Evolutionary conservation across 73 alveolate genomes (phyloP).

Genomic region (Paramecium octaurelia): DNA sequence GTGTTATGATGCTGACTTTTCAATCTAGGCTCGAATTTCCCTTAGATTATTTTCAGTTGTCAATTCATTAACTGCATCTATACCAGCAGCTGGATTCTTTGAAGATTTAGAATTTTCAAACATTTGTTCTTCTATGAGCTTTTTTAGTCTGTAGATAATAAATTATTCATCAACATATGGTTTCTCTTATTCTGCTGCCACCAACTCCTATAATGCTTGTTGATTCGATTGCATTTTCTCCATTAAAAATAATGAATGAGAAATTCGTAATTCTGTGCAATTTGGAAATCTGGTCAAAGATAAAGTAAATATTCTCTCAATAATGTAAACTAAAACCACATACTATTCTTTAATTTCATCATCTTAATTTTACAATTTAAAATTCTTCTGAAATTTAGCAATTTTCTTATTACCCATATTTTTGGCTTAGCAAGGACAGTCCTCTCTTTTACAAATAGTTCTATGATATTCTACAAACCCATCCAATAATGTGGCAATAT

Average conservation of each 20-base stretch:
- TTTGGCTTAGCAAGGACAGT: slow-evolving; percentile 61
- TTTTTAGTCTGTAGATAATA: slow-evolving; percentile 51
- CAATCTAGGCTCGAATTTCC: slow-evolving; percentile 36
- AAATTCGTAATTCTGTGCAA: slow-evolving; percentile 51
- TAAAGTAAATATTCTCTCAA: slow-evolving; percentile 56
- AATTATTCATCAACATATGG: slow-evolving; percentile 61
- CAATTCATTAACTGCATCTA: slow-evolving; percentile 41
- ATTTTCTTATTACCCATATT: slow-evolving; percentile 57
- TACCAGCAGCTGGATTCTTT: slow-evolving; percentile 9
- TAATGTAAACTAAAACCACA: slow-evolving; percentile 57
- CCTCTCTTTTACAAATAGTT: slow-evolving; percentile 62
- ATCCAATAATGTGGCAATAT: slow-evolving; percentile 60
- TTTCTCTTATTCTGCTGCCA: slow-evolving; percentile 51
- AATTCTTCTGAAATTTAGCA: slow-evolving; percentile 31
- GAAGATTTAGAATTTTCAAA: slow-evolving; percentile 37
- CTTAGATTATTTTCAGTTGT: slow-evolving; percentile 27
- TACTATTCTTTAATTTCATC: slow-evolving; percentile 58
- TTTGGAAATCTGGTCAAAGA: slow-evolving; percentile 56
- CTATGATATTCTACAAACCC: slow-evolving; percentile 65
- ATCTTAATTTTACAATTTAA: not conserved
- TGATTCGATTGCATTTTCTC: slow-evolving; percentile 54
- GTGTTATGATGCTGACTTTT: slow-evolving; percentile 51
- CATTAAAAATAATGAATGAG: slow-evolving; percentile 48
- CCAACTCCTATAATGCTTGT: slow-evolving; percentile 48
- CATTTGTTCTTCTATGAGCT: slow-evolving; percentile 57